Percentiles rank a stretch among this genome's conserved stretches.
phyloP scores from a whole-genome alignment of 2,329 filamentous ascomycete species.

The Pseudogymnoascus sp. region DNA sequence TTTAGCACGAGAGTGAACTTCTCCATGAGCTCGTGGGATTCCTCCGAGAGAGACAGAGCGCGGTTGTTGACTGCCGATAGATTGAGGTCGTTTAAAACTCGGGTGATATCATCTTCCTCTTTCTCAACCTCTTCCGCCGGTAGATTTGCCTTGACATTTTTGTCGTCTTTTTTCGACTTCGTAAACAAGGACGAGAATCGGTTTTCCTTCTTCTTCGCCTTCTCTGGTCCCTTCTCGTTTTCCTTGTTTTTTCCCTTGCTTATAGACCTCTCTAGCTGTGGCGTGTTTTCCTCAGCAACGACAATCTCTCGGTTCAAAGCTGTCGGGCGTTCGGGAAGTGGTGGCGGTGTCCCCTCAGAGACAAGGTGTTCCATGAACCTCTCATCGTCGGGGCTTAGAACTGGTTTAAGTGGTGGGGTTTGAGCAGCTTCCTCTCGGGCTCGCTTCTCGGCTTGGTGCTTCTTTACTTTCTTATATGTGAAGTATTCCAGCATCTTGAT shows the following conservation, averaged over 20 bases:
- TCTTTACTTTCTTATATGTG: slow-evolving; percentile 54
- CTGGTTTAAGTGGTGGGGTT: slow-evolving; percentile 26
- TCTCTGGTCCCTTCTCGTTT: slow-evolving; percentile 25
- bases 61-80: slow-evolving; percentile 77
- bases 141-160: slow-evolving; percentile 31
- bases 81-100: slow-evolving; percentile 76
- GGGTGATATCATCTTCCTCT: slow-evolving; percentile 65
- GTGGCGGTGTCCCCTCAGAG: slow-evolving; percentile 41
- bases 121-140: slow-evolving; percentile 33
- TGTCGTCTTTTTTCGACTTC: slow-evolving; percentile 32
- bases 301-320: slow-evolving; percentile 16
- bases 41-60: slow-evolving; percentile 74
- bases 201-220: slow-evolving; percentile 30
- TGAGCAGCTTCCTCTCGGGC: slow-evolving; percentile 14
- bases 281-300: slow-evolving; percentile 14
- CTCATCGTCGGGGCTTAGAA: slow-evolving; percentile 51
- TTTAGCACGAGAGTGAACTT: slow-evolving; percentile 87
- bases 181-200: slow-evolving; percentile 35
- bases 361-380: slow-evolving; percentile 50
- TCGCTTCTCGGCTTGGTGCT: slow-evolving; percentile 45
- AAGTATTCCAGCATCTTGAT: slow-evolving; percentile 54
- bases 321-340: slow-evolving; percentile 37
- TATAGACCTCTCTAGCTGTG: slow-evolving; percentile 6
- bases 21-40: slow-evolving; percentile 72
- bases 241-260: slow-evolving; percentile 28